Base-by-base conservation (phyloP, 2,329 filamentous ascomycete species). In the Exutisphaerella laricina region DNA sequence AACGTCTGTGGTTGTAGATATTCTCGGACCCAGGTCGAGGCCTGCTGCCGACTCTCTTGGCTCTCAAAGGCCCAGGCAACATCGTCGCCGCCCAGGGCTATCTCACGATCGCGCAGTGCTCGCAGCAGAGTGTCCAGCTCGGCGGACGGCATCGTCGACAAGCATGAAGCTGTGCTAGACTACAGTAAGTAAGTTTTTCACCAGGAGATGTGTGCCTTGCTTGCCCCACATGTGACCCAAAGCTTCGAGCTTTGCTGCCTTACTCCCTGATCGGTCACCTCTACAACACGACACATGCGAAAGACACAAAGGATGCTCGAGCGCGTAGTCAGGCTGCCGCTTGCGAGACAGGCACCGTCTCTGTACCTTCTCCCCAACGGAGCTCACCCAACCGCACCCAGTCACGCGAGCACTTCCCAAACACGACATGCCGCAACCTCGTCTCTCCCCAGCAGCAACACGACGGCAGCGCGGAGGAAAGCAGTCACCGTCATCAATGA, bases 401-500 rank as follows among this genome's bases (percentile, higher is more conserved):
- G 16, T 7, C 12, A 31, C 38, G 34, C 28, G 22, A 29, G 29
- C 18, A 16, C n/a, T 23, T 32, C 26, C 18, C 46, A 51, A 8
- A 41, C 33, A 22, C 48, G 49, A 20, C 43, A 45, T 35, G 56
- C 57, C 32, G 50, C 46, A 21, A 49, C 56, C 36, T 53, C 57
- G 30, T 55, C 53, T 5, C 43, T 49, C 39, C 47, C 62, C 23
- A 46, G 58, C 26, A 49, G 56, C 39, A n/a, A n/a, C n/a, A 49
- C 56, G 16, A 54, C 73, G 9, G 59, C 66, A 9, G 62, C 80
- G 18, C 77, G 74, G 50, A 76, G 86, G 41, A 81, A 77, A 58
- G 74, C 80, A 28, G 80, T 96, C 18, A 95, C 88, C 0, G 78
- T 90, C 0, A 82, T 89, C 58, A 92, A 88, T 56, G 90, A 96